Evolutionary conservation across 2,329 filamentous ascomycete species (phyloP).

Genomic region (Orbilia ellipsospora): DNA sequence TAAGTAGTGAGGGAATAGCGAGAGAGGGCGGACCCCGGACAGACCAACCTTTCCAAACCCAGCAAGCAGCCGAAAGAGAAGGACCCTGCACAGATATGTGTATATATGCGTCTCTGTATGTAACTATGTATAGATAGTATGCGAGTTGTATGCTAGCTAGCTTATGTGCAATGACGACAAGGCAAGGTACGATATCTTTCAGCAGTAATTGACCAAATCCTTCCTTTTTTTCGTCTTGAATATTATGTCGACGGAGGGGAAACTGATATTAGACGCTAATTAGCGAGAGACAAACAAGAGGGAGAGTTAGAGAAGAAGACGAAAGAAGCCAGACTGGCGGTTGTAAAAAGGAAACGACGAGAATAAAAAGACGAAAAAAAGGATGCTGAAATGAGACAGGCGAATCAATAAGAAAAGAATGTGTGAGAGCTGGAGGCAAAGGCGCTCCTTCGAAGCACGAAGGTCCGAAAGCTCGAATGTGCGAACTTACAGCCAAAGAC

Average conservation of each 20-base stretch:
- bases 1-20: neutral
- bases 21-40: slow-evolving; percentile 19
- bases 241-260: slow-evolving; percentile 14
- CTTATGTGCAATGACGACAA: slow-evolving; percentile 11
- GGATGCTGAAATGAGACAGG: too few relatives aligned
- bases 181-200: neutral
- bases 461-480: too few relatives aligned
- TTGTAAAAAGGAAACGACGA: slow-evolving; percentile 22
- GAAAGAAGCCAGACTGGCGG: slow-evolving; percentile 44
- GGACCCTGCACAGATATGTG: too few relatives aligned
- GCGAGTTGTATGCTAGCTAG: neutral
- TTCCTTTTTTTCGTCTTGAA: neutral
- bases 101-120: neutral
- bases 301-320: slow-evolving; percentile 8
- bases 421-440: neutral
- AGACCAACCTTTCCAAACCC: neutral
- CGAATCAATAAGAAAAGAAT: neutral
- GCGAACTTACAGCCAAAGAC: neutral
- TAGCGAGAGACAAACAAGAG: neutral
- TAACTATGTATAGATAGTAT: neutral
- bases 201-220: neutral
- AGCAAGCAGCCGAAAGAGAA: neutral
- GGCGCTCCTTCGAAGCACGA: slow-evolving; percentile 9
- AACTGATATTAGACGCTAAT: slow-evolving; percentile 5
- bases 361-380: neutral